Evolutionary conservation across 2,329 filamentous ascomycete species (phyloP), one percentile per base, ranked within the genome.

Genomic region (Pezicula radicicola): DNA sequence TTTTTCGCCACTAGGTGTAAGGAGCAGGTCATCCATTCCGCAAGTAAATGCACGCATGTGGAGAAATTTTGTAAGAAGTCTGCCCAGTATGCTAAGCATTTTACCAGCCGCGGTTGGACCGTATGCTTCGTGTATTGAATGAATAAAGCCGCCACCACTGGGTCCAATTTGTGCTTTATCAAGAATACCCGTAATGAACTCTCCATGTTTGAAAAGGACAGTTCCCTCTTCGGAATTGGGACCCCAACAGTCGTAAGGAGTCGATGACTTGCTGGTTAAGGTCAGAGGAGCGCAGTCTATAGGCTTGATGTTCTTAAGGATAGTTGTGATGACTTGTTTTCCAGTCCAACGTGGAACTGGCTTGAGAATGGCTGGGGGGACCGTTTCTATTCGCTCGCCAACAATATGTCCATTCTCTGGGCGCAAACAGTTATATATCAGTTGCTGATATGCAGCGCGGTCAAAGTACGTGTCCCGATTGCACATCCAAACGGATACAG

Each of bases 141-240:
- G 94, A 54, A 99, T 84, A 42, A 99, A 78, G 56, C 94, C 94
- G 49, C 92, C 92, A 28, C 85, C 84, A 54, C 84, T 88, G 36
- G 92, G 91, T 49, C 94, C 94, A 53, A 99, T 88, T 62, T 99
- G 94, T 39, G 89, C 87, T 73, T 99, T 99, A 69, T 99, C 95
- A 27, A 99, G 79, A 62, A 99, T 95, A 62, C 94, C 94, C 45
- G 84, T 88, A 45, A 97, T 79, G 59, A 97, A 83, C 60, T 96
- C 89, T 46, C 94, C 93, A 60, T 94, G 85, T 57, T 89, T 85
- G 70, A 99, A 87, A 18, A 92, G 78, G 30, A 99, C 91, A 1
- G 76, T 72, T 19, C 85, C 88, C 68, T 97, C 94, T 68, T 96
- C 92, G 0, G 78, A 77, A n/a, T 79, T 74, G 15, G 76, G 69